phyloP scores from a whole-genome alignment of 2,329 filamentous ascomycete genomes.

The Cephalotrichum gorgonifer region DNA sequence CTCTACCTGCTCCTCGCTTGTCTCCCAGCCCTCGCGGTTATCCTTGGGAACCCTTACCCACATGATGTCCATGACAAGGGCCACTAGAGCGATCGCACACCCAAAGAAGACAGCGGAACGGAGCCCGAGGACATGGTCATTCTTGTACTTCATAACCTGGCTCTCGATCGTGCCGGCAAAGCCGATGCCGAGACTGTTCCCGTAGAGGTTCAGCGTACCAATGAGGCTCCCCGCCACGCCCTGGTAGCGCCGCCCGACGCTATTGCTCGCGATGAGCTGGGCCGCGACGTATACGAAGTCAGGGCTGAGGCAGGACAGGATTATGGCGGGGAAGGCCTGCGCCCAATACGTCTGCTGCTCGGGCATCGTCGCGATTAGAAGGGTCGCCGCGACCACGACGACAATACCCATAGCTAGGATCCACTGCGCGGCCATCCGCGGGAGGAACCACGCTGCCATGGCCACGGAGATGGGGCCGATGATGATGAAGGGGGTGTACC shows the following conservation, averaged over 20 bases:
- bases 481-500: constrained; percentile 32
- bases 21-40: constrained; percentile 4
- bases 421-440: constrained; percentile 24
- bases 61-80: constrained; percentile 16
- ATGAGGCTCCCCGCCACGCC: constrained; percentile 43
- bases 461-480: constrained; percentile 33
- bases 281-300: constrained; percentile 58
- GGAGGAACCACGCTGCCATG: constrained; percentile 29
- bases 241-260: constrained; percentile 32
- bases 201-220: constrained; percentile 58
- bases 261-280: constrained; percentile 48
- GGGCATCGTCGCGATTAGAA: constrained; percentile 36
- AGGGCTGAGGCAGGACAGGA: constrained; percentile 53
- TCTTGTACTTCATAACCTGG: constrained; percentile 15
- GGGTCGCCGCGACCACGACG: constrained; percentile 30
- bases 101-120: constrained; percentile 29
- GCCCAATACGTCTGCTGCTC: constrained; percentile 52
- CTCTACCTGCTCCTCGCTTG: constrained; percentile 1
- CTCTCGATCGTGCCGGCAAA: constrained; percentile 55
- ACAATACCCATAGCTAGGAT: constrained; percentile 35
- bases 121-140: constrained; percentile 19
- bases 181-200: constrained; percentile 54
- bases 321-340: constrained; percentile 47
- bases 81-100: constrained; percentile 24
- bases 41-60: constrained; percentile 7